phyloP scores from a whole-genome alignment of 73 alveolate species.

The Tetrahymena elliotti region DNA sequence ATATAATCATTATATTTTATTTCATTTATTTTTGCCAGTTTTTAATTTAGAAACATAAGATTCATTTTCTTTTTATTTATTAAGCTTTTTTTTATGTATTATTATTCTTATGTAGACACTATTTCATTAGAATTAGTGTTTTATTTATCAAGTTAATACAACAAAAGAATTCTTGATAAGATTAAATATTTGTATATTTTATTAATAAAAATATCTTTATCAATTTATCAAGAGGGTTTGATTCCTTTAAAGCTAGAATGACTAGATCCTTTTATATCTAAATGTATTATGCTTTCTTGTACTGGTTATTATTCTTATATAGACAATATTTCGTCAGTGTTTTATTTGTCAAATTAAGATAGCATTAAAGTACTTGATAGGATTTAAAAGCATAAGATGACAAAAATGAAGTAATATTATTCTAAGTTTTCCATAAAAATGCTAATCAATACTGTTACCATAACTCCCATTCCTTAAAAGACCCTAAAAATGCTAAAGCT shows the following conservation, averaged over 20 bases:
- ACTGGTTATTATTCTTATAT: not conserved
- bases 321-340: not conserved
- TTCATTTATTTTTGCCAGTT: too few species aligned
- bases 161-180: too few species aligned
- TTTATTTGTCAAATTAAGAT: not conserved
- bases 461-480: not conserved
- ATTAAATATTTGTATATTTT: too few species aligned
- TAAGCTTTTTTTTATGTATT: too few species aligned
- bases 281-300: not conserved
- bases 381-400: not conserved
- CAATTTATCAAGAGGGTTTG: not conserved
- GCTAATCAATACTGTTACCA: not conserved
- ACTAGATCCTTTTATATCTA: not conserved
- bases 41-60: too few species aligned
- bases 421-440: not conserved
- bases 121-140: too few species aligned
- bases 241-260: not conserved
- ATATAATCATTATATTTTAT: too few species aligned
- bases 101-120: too few species aligned
- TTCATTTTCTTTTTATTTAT: too few species aligned
- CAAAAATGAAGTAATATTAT: not conserved
- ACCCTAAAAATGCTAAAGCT: not conserved
- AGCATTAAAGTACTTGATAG: not conserved
- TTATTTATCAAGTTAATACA: too few species aligned
- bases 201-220: too few species aligned